phyloP scores from a whole-genome alignment of 192 early-diverging fungal species.

The Martensiomyces pterosporus region DNA sequence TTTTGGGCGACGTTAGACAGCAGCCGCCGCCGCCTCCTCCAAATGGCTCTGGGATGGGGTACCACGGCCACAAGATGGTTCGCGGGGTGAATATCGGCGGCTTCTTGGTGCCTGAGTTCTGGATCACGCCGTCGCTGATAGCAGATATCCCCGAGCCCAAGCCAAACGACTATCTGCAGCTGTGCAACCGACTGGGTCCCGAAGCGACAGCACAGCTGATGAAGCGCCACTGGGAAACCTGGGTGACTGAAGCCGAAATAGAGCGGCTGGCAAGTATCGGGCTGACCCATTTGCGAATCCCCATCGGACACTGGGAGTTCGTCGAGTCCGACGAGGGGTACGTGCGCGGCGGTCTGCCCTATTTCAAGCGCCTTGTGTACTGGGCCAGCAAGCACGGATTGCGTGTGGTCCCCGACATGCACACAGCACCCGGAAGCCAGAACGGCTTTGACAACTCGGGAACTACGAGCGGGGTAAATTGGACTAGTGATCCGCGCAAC shows the following conservation, averaged over 20 bases:
- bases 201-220: slow-evolving; percentile 36
- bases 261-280: slow-evolving; percentile 45
- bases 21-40: slow-evolving; percentile 26
- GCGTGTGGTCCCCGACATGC: slow-evolving; percentile 55
- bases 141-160: slow-evolving; percentile 44
- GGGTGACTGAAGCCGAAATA: slow-evolving; percentile 55
- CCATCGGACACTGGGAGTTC: slow-evolving; percentile 62
- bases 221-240: slow-evolving; percentile 53
- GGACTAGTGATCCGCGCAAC: slow-evolving; percentile 45
- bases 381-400: slow-evolving; percentile 54
- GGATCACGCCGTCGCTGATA: slow-evolving; percentile 54
- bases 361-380: slow-evolving; percentile 46
- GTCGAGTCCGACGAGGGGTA: slow-evolving; percentile 52
- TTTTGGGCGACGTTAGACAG: slow-evolving; percentile 24
- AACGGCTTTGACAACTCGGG: slow-evolving; percentile 61
- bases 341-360: slow-evolving; percentile 44
- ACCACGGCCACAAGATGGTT: slow-evolving; percentile 40
- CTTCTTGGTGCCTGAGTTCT: slow-evolving; percentile 57
- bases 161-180: slow-evolving; percentile 44
- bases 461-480: slow-evolving; percentile 41
- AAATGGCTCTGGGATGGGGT: slow-evolving; percentile 32
- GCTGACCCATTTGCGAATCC: slow-evolving; percentile 55
- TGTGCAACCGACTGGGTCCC: slow-evolving; percentile 46
- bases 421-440: slow-evolving; percentile 57
- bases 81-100: slow-evolving; percentile 60